Percentiles rank a stretch among this genome's conserved stretches.
These are phyloP conservation scores for Rhodotorula graminis DNA, from an alignment of 768 basidiomycete species.

Conservation along the genomic window DNA sequence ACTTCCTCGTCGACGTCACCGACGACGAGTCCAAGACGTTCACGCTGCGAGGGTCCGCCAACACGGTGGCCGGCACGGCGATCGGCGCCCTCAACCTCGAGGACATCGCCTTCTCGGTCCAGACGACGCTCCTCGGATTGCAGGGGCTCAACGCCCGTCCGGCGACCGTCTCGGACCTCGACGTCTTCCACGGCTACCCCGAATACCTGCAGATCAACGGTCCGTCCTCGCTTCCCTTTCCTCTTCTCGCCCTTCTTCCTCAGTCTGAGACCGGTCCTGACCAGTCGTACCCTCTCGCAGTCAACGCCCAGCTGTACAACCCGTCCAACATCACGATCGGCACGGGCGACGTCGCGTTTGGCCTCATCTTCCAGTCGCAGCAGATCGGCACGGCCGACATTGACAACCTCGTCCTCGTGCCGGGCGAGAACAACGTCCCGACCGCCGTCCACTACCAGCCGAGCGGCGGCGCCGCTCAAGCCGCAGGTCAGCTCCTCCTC, in stretches of 20 bases:
- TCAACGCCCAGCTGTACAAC: slow-evolving; percentile 60
- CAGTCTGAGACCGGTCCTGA: background rate
- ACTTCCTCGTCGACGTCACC: slow-evolving; percentile 57
- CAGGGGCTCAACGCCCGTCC: slow-evolving; percentile 62
- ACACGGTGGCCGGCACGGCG: slow-evolving; percentile 55
- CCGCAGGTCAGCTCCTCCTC: slow-evolving; percentile 56
- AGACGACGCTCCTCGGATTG: slow-evolving; percentile 59
- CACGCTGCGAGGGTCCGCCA: slow-evolving; percentile 12
- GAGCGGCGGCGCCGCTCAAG: slow-evolving; percentile 56
- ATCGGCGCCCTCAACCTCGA: slow-evolving; percentile 58
- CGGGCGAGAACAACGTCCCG: slow-evolving; percentile 58
- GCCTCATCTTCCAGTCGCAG: slow-evolving; percentile 57
- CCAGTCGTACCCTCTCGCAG: slow-evolving; percentile 24
- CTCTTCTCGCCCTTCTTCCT: background rate
- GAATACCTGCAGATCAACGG: slow-evolving; percentile 63
- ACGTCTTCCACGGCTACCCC: slow-evolving; percentile 64
- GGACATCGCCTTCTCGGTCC: slow-evolving; percentile 59
- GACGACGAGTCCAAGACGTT: slow-evolving; percentile 34
- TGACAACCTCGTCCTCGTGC: slow-evolving; percentile 57
- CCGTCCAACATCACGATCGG: slow-evolving; percentile 54
- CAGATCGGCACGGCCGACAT: slow-evolving; percentile 60
- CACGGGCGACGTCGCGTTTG: slow-evolving; percentile 63
- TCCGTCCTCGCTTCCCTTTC: background rate
- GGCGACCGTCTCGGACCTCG: slow-evolving; percentile 57
- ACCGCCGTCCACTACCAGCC: slow-evolving; percentile 60